Evolutionary conservation across 108 stramenopile species (phyloP).

Genomic region (Aurantiochytrium sp.): DNA sequence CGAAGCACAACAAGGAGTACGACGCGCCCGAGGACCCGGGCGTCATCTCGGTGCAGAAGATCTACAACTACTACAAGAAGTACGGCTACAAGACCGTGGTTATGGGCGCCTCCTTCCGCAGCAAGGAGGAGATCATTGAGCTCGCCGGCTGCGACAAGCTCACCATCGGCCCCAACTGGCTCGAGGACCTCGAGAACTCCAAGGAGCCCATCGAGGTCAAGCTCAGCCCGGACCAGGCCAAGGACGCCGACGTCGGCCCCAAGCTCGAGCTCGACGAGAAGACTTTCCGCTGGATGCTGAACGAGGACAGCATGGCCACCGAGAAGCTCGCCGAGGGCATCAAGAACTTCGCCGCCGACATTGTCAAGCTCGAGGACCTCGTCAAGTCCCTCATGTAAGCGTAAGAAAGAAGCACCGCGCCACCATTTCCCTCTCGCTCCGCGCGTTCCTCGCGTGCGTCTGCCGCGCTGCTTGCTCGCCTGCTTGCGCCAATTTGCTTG

Average conservation of each 20-base stretch:
- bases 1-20: slow-evolving; percentile 60
- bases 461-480: no score
- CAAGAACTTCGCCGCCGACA: slow-evolving; percentile 78
- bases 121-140: slow-evolving; percentile 55
- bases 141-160: slow-evolving; percentile 63
- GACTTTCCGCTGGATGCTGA: slow-evolving; percentile 84
- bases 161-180: slow-evolving; percentile 63
- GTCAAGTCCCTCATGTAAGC: slow-evolving; percentile 48
- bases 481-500: no score
- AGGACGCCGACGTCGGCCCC: slow-evolving; percentile 70
- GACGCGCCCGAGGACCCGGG: slow-evolving; percentile 82
- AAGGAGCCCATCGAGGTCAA: slow-evolving; percentile 48
- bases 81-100: slow-evolving; percentile 87
- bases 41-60: slow-evolving; percentile 71
- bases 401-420: no score
- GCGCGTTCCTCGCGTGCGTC: no score
- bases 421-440: no score
- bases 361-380: slow-evolving; percentile 84
- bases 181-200: slow-evolving; percentile 60
- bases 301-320: slow-evolving; percentile 80
- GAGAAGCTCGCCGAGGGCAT: slow-evolving; percentile 92
- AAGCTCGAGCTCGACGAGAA: slow-evolving; percentile 73
- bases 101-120: slow-evolving; percentile 94
- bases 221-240: slow-evolving; percentile 59
- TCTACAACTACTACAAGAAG: slow-evolving; percentile 95